phyloP scores from a whole-genome alignment of 2,329 filamentous ascomycete species.

The Nectriaceae sp. region DNA sequence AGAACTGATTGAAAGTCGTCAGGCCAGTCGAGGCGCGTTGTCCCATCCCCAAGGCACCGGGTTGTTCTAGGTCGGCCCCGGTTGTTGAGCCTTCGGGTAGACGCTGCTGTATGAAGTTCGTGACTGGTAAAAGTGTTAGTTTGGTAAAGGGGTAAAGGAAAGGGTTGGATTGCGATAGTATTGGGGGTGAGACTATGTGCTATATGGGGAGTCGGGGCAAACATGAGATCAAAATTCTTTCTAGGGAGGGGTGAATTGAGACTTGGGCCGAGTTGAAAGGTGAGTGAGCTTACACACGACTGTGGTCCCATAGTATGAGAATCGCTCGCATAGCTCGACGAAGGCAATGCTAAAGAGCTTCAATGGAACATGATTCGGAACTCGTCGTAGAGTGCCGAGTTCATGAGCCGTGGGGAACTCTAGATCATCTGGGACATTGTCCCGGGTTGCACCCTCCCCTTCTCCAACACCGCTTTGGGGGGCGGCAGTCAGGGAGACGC shows the following conservation, averaged over 20 bases:
- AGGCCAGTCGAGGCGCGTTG: conserved; percentile 52
- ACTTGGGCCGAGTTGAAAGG: background rate
- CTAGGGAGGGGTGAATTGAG: too few species aligned
- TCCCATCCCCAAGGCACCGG: conserved; percentile 59
- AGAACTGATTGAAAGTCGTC: conserved; percentile 56
- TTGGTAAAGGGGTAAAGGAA: too few species aligned
- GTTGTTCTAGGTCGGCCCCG: conserved; percentile 47
- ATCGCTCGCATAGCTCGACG: conserved; percentile 71
- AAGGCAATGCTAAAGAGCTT: conserved; percentile 65
- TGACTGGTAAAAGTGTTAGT: conserved; percentile 34
- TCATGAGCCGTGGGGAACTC: conserved; percentile 38
- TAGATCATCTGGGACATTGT: conserved; percentile 4
- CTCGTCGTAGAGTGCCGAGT: conserved; percentile 51
- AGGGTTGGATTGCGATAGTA: too few species aligned
- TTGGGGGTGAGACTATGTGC: too few species aligned
- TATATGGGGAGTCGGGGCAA: too few species aligned
- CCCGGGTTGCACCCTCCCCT: background rate
- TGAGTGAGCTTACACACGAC: conserved; percentile 59
- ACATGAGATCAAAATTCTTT: too few species aligned
- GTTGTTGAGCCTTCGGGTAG: conserved; percentile 57
- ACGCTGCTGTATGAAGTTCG: conserved; percentile 64
- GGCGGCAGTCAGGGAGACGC: conserved; percentile 15
- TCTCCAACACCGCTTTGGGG: conserved; percentile 1
- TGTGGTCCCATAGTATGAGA: conserved; percentile 71
- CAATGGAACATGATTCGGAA: conserved; percentile 59